These are phyloP conservation scores for Heliosperma pusillum DNA, from an alignment of 148 eudicot species.

Conservation along the genomic window DNA sequence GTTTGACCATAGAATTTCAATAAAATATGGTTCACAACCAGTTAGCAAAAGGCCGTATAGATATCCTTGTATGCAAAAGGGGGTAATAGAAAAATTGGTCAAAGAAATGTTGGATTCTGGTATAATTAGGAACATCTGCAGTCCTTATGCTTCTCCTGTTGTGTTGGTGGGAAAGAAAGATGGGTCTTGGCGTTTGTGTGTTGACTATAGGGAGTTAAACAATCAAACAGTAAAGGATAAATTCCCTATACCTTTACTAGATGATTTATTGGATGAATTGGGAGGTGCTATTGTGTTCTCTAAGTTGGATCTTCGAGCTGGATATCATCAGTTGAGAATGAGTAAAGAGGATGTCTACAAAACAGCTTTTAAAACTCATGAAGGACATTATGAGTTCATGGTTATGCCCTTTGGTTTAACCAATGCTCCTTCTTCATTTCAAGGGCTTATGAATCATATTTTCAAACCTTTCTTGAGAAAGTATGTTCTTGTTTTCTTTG, in stretches of 20 bases:
- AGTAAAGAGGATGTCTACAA: too few relatives aligned
- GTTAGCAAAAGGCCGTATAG: neutral
- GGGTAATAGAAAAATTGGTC: neutral
- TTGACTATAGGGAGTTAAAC: neutral
- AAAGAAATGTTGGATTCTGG: neutral
- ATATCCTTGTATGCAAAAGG: neutral
- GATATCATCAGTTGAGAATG: neutral
- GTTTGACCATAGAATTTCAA: neutral
- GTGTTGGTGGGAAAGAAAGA: too few relatives aligned
- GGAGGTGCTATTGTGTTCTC: neutral
- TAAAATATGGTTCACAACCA: too few relatives aligned
- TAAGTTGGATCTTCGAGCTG: neutral
- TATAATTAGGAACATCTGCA: neutral
- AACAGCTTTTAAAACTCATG: too few relatives aligned
- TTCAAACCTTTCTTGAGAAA: neutral
- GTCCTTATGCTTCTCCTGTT: neutral
- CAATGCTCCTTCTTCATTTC: too few relatives aligned
- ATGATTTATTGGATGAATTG: neutral
- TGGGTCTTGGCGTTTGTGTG: too few relatives aligned
- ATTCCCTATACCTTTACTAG: neutral
- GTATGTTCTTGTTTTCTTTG: too few relatives aligned
- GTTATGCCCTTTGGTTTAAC: neutral
- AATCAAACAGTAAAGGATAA: neutral
- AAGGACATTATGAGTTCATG: too few relatives aligned
- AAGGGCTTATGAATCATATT: neutral